These are phyloP conservation scores for Colletotrichum aenigma DNA, from an alignment of 2,329 filamentous ascomycete genomes.

Conservation along the genomic window DNA sequence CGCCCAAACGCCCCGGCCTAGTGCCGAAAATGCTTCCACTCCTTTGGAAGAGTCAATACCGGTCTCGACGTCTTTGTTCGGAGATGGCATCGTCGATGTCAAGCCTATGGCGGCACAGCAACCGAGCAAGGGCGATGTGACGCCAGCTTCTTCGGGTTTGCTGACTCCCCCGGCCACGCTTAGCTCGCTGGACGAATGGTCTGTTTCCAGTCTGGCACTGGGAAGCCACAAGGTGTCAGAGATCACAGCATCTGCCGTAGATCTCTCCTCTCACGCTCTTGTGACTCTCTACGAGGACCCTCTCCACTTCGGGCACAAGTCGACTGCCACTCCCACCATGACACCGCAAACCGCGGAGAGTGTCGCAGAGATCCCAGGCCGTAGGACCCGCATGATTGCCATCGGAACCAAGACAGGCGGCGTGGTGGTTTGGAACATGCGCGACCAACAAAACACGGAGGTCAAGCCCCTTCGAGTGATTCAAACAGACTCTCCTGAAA, in stretches of 20 bases:
- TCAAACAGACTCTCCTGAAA: constrained; percentile 86
- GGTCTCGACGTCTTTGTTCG: constrained; percentile 32
- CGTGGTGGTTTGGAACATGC: constrained; percentile 86
- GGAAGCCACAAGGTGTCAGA: constrained; percentile 52
- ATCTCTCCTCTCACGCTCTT: constrained; percentile 74
- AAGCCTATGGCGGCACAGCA: background rate
- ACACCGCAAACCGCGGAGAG: constrained; percentile 44
- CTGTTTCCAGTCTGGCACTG: background rate
- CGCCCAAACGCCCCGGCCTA: background rate
- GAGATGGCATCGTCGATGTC: background rate
- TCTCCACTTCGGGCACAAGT: constrained; percentile 54
- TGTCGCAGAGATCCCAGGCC: constrained; percentile 74
- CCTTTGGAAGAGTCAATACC: background rate
- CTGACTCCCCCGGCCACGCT: constrained; percentile 10
- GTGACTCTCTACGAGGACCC: constrained; percentile 81
- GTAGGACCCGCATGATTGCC: constrained; percentile 80
- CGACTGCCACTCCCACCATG: constrained; percentile 42
- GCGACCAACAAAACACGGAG: constrained; percentile 65
- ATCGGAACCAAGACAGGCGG: constrained; percentile 79
- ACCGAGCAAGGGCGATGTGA: background rate
- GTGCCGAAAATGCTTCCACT: background rate
- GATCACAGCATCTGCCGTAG: constrained; percentile 74
- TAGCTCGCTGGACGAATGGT: constrained; percentile 18
- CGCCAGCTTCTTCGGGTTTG: constrained; percentile 4
- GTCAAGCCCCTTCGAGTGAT: constrained; percentile 80